Base-by-base conservation (phyloP, 192 early-diverging fungal species). In the Rhizophlyctis rosea region DNA sequence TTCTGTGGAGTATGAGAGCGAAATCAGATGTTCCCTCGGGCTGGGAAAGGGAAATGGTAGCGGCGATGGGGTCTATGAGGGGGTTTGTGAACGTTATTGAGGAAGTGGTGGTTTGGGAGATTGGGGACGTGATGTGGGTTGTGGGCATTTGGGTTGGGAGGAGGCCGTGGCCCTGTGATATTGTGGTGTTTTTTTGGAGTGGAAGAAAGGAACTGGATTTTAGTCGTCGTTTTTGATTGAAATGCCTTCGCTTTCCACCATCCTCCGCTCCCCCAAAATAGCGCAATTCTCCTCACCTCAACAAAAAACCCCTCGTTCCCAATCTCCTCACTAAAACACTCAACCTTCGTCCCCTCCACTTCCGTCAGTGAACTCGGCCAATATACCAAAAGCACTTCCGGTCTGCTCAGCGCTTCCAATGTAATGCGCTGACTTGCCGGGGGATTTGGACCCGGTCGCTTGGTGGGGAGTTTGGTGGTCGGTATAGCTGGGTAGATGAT, bases 291-390 rank as follows among this genome's bases (percentile, higher is more conserved):
- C 4, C 48, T 35, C 28, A 78, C 76, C 65, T 76, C 29, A 18
- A 74, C 54, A 0, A 33, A 32, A 34, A 61, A 80, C 30, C 51
- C 64, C 56, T 57, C 61, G 44, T 73, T 64, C 2, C 78, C 78
- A 35, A 76, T 68, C 14, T 60, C 57, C 0, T 14, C 3, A 52
- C 69, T 76, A 5, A 48, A 36, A 16, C 65, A 62, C 21, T 59
- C 50, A 0, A 78, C 28, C 2, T 21, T n/a, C 0, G 51, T 66
- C 9, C 33, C 33, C 13, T 51, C 49, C 5, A 53, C 35, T 54
- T 82, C 70, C 14, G 76, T 76, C 48, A 80, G 31, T 1, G 69
- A 69, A 21, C 62, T 72, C 3, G 81, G 81, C 81, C 81, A 82
- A 59, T 77, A 82, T 0, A 76, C 50, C 3, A 82, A 49, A 57